Evolutionary conservation across 495 filamentous ascomycete genomes (phyloP), one percentile per base, ranked within the genome.

Genomic region (Penicillium antarcticum): DNA sequence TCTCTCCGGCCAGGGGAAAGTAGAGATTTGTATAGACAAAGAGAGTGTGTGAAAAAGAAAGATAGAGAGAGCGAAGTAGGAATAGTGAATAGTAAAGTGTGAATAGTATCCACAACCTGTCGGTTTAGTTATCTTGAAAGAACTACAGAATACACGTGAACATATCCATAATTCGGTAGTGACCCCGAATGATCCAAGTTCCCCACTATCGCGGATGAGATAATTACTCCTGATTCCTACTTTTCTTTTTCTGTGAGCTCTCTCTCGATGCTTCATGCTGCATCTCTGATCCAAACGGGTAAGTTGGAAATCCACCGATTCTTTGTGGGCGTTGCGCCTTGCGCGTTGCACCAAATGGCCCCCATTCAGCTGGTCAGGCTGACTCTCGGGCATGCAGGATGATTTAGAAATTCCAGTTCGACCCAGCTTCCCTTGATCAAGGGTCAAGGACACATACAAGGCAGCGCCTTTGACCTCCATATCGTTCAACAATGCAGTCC

Each of bases 341-440:
- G 51, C 48, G 37, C 21, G 31, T 31, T 45, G 52, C 51, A 55
- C 55, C 55, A 52, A 21, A 56, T 21, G 7, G 36, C 44, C 36
- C 35, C 42, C 33, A 16, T 42, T 58, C 53, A 62, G 51, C 51
- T 49, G 13, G 31, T 46, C 43, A 55, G 45, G 53, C 57, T 60
- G 61, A 61, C 58, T 53, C 6, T 35, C 10, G 45, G 53, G 51
- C 44, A 54, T 53, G 60, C 60, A 66, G 62, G 62, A 66, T 66
- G 62, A 58, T 66, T 66, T 58, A 63, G 62, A 58, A 50, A 58
- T 66, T 65, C 44, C 37, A 52, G 42, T 60, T 40, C 45, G 34
- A 60, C 51, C 59, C 46, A 60, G 56, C 57, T 42, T 56, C 57
- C 50, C 33, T 35, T 36, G 40, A 53, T 62, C 53, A 57, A 60